Evolutionary conservation across 1,139 yeast genomes (phyloP), one percentile per base, ranked within the genome.

Genomic region (Scheffersomyces cryptocercus): DNA sequence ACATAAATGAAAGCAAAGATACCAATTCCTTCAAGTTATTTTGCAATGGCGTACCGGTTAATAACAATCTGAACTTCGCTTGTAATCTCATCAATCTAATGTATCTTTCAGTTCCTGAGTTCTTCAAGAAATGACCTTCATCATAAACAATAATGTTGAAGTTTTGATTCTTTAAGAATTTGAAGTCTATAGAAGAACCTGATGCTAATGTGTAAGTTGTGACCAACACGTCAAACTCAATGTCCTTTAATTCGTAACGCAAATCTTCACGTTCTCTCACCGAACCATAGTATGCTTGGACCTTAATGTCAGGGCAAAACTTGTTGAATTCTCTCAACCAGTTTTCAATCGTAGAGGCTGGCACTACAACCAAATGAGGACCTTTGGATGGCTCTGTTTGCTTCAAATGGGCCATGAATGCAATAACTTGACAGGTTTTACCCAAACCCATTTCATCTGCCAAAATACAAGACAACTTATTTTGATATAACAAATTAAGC

Each of bases 381-480:
- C 93, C 91, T 5, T 67, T 64, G 35, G 67, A 61, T 20, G 57
- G 64, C 5, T 79, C 79, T 3, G 55, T 72, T 53, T 88, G 85
- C 58, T 88, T 87, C 55, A 93, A 73, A 58, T 87, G 84, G 1
- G 98, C 90, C 61, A 93, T 68, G 59, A 93, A 91, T n/a, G 97
- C 79, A 65, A 93, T 90, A 28, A 93, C 96, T 67, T 93, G 98
- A 64, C 96, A 87, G 0, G 98, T 93, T 62, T 93, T 93, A 45
- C 99, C 99, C 41, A 93, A 72, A 10, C 98, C 98, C 98, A 91
- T 90, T 64, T 93, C 99, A 67, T 93, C 99, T 0, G 99, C 99
- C 39, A 93, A 72, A 46, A 93, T 93, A 67, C 99, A 91, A 7
- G 97, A 89, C 45, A 93, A 73, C 20, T 82, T 78, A 57, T 87